Evolutionary conservation across 164 flowering plant genomes (phyloP), one percentile per base, ranked within the genome.

Genomic region (Vitis cinerea): DNA sequence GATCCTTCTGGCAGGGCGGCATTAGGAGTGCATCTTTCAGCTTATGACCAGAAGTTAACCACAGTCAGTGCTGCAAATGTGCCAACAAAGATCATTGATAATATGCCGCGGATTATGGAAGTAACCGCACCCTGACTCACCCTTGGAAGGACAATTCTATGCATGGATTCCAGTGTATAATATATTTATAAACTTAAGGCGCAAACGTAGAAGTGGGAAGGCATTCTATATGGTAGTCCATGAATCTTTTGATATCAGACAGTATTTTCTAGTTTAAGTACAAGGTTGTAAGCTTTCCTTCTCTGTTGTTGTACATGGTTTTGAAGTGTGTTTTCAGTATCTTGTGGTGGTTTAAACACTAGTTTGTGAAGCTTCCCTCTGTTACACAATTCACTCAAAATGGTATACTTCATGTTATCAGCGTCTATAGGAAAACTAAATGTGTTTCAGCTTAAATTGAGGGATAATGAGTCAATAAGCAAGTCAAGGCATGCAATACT

Each of bases 1-100:
- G 99, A 94, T 65, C 99, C 99, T 0, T 94, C 99, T 1, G 98
- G 99, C 53, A 82, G 98, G 79, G 98, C 97, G 66, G 94, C 97
- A 7, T 51, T 90, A 10, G 99, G 98, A 50, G 93, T 94, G 30
- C 98, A 94, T 75, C 72, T 75, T 54, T 85, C 91, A 4, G 90
- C 92, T 10, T 92, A 94, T 68, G 87, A 85, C 6, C 58, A 79
- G 3, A 73, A 82, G 54, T 17, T 19, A 1, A 14, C 77, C 1
- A 10, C 75, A 30, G 62, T 67, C 11, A 65, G 64, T 48, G 65
- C 47, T 5, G 77, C 66, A 0, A 79, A 75, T 15, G 67, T 66
- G 49, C 75, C 79, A 1, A 2, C 80, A 4, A 74, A 78, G 64
- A 74, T 85, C 11, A 76, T 85, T 15, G 81, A 73, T 58, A 71